Base-by-base conservation (phyloP, 2,329 filamentous ascomycete genomes). In the Claviceps paspali region DNA sequence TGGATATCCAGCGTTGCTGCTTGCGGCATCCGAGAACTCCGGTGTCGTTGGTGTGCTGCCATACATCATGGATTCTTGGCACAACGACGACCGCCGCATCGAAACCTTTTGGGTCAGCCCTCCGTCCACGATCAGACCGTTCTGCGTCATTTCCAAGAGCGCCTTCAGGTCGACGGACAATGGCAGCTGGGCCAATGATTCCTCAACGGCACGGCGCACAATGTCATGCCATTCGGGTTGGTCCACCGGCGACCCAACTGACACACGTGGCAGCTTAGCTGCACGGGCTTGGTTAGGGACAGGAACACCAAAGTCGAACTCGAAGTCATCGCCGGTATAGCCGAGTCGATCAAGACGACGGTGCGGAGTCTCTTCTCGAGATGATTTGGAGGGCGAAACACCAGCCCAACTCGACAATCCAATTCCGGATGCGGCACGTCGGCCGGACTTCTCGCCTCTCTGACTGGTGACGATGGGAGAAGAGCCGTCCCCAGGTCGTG, bases 41-140 rank as follows among this genome's bases (percentile, higher is more conserved):
- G 19, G 7, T 11, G 54, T 50, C 2, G 58, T 60, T 10, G 56
- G 59, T 3, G 62, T 62, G 7, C 60, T 52, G 0, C 32, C 30
- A 5, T 61, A 60, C 8, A 61, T 48, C 6, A 28, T 4, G 4
- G 64, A 67, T 52, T 54, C 62, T 14, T 58, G 56, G 7, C 56
- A 53, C 14, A 56, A 43, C 2, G 43, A 42, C 9, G 38, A 42
- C 3, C 12, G 38, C 8, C 42, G 35, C 8, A 33, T 26, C 5
- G 44, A 39, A 6, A 41, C 26, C 26, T 38, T 30, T n/a, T 36
- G 39, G 2, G 36, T 18, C 9, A 39, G 15, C 11, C 41, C 35
- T 26, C 17, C 40, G 14, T 41, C 27, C 18, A 43, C 10, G 5
- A 3, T 14, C 22, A 35, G 17, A 14, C 35, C 36, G 10, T 19